phyloP scores from a whole-genome alignment of 1,139 yeast species.

The Candida sanyaensis region DNA sequence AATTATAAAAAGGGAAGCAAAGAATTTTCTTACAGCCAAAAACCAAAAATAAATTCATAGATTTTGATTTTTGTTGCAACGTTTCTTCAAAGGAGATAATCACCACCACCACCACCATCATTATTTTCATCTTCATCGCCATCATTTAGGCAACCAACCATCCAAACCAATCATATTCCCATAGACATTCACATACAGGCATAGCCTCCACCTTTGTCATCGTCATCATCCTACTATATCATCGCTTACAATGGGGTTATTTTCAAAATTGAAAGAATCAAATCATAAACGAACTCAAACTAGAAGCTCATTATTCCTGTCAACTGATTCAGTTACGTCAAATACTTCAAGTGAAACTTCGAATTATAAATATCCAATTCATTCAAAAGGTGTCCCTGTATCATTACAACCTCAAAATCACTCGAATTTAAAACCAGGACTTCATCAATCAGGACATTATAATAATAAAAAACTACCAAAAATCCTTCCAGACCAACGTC shows the following conservation, averaged over 20 bases:
- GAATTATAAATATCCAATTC: slow-evolving; percentile 9
- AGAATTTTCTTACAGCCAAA: too few species aligned
- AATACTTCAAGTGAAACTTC: slow-evolving; percentile 32
- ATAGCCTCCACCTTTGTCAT: neutral
- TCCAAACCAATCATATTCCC: too few species aligned
- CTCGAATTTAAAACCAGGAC: neutral
- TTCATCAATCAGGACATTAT: neutral
- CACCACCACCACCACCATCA: too few species aligned
- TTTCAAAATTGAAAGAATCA: slow-evolving; percentile 19
- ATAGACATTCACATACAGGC: too few species aligned
- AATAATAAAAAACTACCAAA: neutral
- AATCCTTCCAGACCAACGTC: neutral
- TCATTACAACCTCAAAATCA: slow-evolving; percentile 13
- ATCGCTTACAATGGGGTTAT: slow-evolving; percentile 20
- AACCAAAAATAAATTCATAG: too few species aligned
- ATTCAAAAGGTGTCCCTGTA: slow-evolving; percentile 11
- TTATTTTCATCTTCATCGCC: too few species aligned
- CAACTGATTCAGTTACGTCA: slow-evolving; percentile 35
- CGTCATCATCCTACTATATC: neutral
- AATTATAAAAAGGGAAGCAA: too few species aligned
- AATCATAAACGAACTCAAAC: slow-evolving; percentile 12
- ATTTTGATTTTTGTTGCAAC: too few species aligned
- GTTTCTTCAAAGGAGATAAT: too few species aligned
- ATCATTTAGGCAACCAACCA: too few species aligned
- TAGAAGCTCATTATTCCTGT: slow-evolving; percentile 26